Conservation (phyloP, 148 eudicot species). For the Bassia scoparia region DNA sequence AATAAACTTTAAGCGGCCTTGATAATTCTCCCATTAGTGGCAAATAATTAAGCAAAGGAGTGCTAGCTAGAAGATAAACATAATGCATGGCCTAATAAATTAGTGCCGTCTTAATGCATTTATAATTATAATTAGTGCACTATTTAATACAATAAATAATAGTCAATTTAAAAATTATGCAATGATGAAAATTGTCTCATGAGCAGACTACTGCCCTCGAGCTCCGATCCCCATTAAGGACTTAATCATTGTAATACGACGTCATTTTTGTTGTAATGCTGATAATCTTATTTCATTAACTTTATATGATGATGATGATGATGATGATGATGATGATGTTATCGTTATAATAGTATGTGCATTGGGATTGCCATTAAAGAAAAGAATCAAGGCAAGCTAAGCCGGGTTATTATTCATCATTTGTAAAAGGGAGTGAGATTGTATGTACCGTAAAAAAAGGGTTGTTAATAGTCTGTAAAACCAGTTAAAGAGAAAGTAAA, state of each 20-base stretch:
- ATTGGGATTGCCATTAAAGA: not conserved
- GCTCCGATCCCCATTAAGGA: slow-evolving; percentile 26
- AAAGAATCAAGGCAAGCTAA: not conserved
- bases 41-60: not conserved
- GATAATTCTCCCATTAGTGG: not conserved
- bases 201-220: slow-evolving; percentile 13
- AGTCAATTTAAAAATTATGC: not conserved
- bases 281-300: not conserved
- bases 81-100: not conserved
- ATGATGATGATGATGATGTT: not conserved
- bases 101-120: not conserved
- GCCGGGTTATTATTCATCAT: no score
- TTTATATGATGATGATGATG: not conserved
- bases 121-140: no score
- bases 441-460: no score
- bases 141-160: no score
- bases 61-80: not conserved
- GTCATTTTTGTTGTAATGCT: not conserved
- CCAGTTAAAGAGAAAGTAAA: no score
- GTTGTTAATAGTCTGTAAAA: no score
- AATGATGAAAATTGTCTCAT: slow-evolving; percentile 1
- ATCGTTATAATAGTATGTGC: not conserved
- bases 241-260: slow-evolving; percentile 8
- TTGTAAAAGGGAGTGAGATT: no score
- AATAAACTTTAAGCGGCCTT: not conserved